Evolutionary conservation across 768 basidiomycete genomes (phyloP).

Genomic region (Saitozyma sp.): DNA sequence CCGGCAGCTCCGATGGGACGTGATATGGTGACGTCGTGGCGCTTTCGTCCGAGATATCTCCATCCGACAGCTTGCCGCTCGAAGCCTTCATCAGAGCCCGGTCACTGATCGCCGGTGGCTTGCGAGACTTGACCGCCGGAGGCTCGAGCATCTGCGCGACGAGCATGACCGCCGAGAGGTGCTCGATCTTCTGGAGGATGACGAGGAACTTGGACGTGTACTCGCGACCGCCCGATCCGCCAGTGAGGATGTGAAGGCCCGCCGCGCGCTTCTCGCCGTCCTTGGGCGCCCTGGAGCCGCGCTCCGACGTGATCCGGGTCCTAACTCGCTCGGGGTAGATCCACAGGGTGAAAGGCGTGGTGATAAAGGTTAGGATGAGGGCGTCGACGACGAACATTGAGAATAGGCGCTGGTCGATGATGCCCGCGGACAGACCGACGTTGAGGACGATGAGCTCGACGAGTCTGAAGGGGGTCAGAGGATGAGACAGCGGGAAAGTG

Average conservation of each 20-base stretch:
- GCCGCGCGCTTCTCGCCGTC: slow-evolving; percentile 16
- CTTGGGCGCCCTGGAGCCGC: slow-evolving; percentile 5
- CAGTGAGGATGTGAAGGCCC: neutral
- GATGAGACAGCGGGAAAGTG: too few species aligned
- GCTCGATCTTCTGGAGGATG: slow-evolving; percentile 85
- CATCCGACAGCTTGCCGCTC: slow-evolving; percentile 6
- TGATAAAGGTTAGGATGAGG: slow-evolving; percentile 74
- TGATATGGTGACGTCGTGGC: slow-evolving; percentile 27
- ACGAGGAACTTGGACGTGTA: slow-evolving; percentile 70
- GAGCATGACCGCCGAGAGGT: slow-evolving; percentile 85
- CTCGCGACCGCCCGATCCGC: slow-evolving; percentile 28
- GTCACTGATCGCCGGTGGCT: slow-evolving; percentile 4
- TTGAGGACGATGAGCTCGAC: slow-evolving; percentile 92
- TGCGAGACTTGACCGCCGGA: slow-evolving; percentile 16
- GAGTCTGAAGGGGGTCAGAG: slow-evolving; percentile 51
- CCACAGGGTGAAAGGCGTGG: slow-evolving; percentile 74
- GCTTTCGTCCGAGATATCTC: slow-evolving; percentile 27
- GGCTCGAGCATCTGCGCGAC: slow-evolving; percentile 76
- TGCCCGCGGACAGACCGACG: slow-evolving; percentile 70
- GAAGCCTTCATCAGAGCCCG: slow-evolving; percentile 8
- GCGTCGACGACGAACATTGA: slow-evolving; percentile 82
- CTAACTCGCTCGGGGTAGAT: slow-evolving; percentile 74
- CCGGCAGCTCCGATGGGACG: slow-evolving; percentile 15
- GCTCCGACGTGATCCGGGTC: neutral
- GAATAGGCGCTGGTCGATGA: slow-evolving; percentile 68